Percentiles rank a stretch among this genome's conserved stretches.
These are phyloP conservation scores for Phragmites australis DNA, from an alignment of 176 grass and related monocot species.

Conservation along the genomic window DNA sequence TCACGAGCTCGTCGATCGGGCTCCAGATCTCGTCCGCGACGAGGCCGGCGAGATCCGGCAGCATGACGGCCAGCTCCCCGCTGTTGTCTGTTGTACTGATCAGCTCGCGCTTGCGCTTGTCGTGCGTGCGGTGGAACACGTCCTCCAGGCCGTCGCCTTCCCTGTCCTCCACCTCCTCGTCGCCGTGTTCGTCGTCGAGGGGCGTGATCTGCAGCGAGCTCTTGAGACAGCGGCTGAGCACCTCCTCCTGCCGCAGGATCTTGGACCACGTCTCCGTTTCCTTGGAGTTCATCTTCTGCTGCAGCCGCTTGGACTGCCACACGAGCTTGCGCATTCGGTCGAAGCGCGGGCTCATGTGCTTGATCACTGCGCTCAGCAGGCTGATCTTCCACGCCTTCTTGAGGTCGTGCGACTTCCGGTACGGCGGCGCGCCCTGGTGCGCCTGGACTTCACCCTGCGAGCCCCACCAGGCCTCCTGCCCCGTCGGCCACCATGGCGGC, in stretches of 20 bases:
- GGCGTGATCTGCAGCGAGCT: constrained; percentile 26
- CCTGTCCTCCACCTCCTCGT: not conserved
- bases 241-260: constrained; percentile 64
- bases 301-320: constrained; percentile 69
- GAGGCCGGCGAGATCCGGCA: constrained; percentile 10
- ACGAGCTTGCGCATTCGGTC: constrained; percentile 68
- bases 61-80: constrained; percentile 2
- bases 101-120: constrained; percentile 49
- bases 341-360: constrained; percentile 73
- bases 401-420: constrained; percentile 85
- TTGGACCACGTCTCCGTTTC: constrained; percentile 63
- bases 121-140: constrained; percentile 19
- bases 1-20: constrained; percentile 43
- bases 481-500: constrained; percentile 86
- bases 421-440: constrained; percentile 58
- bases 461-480: constrained; percentile 70
- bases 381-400: constrained; percentile 83
- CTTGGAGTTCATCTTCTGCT: constrained; percentile 65
- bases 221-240: constrained; percentile 19
- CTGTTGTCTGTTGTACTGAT: not conserved
- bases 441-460: constrained; percentile 55
- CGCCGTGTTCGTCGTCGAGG: constrained; percentile 7
- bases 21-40: not conserved
- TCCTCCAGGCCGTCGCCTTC: not conserved
- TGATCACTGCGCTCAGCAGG: constrained; percentile 71